phyloP scores from a whole-genome alignment of 140 eudicot species.

The Anethum foeniculum region DNA sequence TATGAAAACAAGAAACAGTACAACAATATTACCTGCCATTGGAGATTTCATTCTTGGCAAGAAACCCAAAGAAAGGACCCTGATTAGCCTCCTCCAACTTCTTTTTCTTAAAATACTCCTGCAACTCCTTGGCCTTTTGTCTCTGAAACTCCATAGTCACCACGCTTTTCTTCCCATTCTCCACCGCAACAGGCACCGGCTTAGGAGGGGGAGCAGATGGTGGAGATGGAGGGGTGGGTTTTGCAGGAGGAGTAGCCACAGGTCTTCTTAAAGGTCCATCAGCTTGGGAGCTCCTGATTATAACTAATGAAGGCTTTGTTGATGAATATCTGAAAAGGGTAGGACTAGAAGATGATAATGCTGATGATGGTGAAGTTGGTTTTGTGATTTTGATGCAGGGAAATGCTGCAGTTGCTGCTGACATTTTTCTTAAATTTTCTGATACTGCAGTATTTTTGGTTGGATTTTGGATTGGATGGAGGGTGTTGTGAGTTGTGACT shows the following conservation, averaged over 20 bases:
- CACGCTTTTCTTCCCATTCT: conserved; percentile 31
- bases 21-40: conserved; percentile 70
- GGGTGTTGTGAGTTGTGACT: conserved; percentile 10
- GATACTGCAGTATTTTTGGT: not conserved
- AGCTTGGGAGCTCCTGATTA: conserved; percentile 58
- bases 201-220: conserved; percentile 22
- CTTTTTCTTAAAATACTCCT: conserved; percentile 82
- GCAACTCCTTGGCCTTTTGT: conserved; percentile 89
- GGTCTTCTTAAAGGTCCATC: conserved; percentile 90
- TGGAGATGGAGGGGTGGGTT: conserved; percentile 38
- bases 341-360: conserved; percentile 20
- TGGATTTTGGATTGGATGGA: conserved; percentile 4
- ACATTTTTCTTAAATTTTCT: not conserved
- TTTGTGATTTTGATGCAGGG: conserved; percentile 42
- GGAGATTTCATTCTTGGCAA: conserved; percentile 77
- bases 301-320: conserved; percentile 21
- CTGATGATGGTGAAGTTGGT: conserved; percentile 25
- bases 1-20: not conserved
- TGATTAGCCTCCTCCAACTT: conserved; percentile 60
- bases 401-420: conserved; percentile 58
- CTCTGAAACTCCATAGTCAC: conserved; percentile 94
- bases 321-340: conserved; percentile 29
- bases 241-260: conserved; percentile 49
- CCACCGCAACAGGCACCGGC: conserved; percentile 21
- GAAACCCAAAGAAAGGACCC: conserved; percentile 85